phyloP scores from a whole-genome alignment of 768 basidiomycete species.

The Lentinula boryana region DNA sequence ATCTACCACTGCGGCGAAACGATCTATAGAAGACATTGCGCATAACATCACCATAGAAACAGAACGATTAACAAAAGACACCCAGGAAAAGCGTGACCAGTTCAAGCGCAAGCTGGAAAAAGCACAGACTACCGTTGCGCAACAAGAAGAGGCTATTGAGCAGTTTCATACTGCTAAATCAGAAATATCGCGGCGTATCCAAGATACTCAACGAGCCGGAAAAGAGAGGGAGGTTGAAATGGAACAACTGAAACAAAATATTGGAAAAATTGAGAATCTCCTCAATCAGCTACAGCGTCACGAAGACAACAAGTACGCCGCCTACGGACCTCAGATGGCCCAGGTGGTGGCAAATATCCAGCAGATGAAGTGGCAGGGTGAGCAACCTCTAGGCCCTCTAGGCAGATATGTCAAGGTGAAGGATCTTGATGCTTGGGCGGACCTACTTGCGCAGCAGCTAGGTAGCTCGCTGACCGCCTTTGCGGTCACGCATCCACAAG shows the following conservation, averaged over 20 bases:
- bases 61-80: slow-evolving; percentile 45
- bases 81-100: slow-evolving; percentile 59
- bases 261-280: slow-evolving; percentile 42
- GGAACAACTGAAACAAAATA: slow-evolving; percentile 28
- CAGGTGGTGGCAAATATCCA: slow-evolving; percentile 48
- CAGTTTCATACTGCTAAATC: slow-evolving; percentile 25
- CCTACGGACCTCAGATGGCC: slow-evolving; percentile 61
- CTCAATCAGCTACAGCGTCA: slow-evolving; percentile 43
- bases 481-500: slow-evolving; percentile 66
- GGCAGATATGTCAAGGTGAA: slow-evolving; percentile 72
- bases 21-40: slow-evolving; percentile 16
- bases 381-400: slow-evolving; percentile 70
- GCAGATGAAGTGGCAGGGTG: slow-evolving; percentile 53
- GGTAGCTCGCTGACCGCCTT: slow-evolving; percentile 57
- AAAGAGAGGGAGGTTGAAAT: slow-evolving; percentile 24
- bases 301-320: slow-evolving; percentile 51
- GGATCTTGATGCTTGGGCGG: slow-evolving; percentile 59
- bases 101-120: slow-evolving; percentile 43
- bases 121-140: slow-evolving; percentile 22
- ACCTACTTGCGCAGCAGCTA: slow-evolving; percentile 59
- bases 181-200: slow-evolving; percentile 21
- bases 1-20: slow-evolving; percentile 17
- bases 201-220: slow-evolving; percentile 29
- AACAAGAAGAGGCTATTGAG: slow-evolving; percentile 10
- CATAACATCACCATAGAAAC: slow-evolving; percentile 49